Evolutionary conservation across 192 early-diverging fungal species (phyloP).

Genomic region (Coemansia sp.): DNA sequence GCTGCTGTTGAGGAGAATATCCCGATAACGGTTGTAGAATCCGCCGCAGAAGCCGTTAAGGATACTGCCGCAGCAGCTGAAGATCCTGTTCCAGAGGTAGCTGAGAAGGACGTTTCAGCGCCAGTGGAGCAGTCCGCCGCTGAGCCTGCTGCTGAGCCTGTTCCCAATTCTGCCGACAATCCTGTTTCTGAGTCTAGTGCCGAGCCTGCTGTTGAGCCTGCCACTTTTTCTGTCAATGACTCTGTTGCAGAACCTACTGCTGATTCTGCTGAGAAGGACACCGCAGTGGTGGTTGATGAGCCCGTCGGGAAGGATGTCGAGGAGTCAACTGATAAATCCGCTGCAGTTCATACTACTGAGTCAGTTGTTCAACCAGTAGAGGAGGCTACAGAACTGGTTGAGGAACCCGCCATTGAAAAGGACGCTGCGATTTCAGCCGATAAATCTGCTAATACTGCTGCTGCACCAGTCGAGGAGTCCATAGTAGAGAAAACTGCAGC

Average conservation of each 20-base stretch:
- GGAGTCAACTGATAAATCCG: background rate
- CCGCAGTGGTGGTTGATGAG: background rate
- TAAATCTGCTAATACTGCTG: background rate
- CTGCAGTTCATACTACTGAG: background rate
- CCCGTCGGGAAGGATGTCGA: conserved; percentile 1
- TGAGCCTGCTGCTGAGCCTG: background rate
- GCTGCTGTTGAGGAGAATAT: background rate
- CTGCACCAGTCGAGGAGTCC: too few relatives aligned
- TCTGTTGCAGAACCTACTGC: too few relatives aligned
- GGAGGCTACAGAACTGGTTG: background rate
- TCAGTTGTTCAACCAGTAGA: background rate
- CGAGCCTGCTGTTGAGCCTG: background rate
- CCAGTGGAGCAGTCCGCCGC: background rate
- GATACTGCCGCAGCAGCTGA: conserved; percentile 5
- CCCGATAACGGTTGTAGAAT: background rate
- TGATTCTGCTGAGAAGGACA: background rate
- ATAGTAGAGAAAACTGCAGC: too few relatives aligned
- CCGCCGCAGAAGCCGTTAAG: background rate
- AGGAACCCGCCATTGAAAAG: conserved; percentile 1
- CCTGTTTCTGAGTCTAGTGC: background rate
- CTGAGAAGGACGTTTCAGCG: background rate
- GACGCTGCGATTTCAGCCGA: background rate
- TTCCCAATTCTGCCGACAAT: background rate
- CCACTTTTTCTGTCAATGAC: too few relatives aligned
- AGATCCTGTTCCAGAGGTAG: background rate